Percentiles rank a stretch among this genome's conserved stretches.
phyloP scores from a whole-genome alignment of 2,329 filamentous ascomycete species.

The Rutstroemia sp. region DNA sequence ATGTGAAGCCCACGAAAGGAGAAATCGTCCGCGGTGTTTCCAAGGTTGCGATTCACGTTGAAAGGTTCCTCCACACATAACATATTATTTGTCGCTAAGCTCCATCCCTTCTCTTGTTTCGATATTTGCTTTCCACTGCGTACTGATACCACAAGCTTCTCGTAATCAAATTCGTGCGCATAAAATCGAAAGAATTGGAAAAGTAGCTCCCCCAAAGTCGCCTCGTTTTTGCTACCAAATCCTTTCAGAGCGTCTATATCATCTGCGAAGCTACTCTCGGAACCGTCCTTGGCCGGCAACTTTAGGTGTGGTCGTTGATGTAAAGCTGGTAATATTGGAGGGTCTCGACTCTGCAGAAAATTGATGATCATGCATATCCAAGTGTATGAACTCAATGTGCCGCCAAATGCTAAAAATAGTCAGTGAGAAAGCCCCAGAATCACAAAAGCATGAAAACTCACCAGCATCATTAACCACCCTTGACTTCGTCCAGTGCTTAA shows the following conservation, averaged over 20 bases:
- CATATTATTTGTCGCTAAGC: conserved; percentile 69
- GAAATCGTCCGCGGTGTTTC: conserved; percentile 93
- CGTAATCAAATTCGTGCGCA: conserved; percentile 87
- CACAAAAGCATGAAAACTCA: conserved; percentile 45
- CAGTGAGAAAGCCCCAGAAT: conserved; percentile 9
- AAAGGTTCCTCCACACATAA: conserved; percentile 97
- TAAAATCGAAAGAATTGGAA: conserved; percentile 96
- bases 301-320: conserved; percentile 65
- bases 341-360: conserved; percentile 81
- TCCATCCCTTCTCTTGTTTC: conserved; percentile 85
- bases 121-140: conserved; percentile 70
- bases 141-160: conserved; percentile 76
- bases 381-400: conserved; percentile 94
- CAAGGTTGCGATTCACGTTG: conserved; percentile 80
- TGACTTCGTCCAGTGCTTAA: conserved; percentile 95
- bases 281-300: conserved; percentile 53
- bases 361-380: conserved; percentile 99
- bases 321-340: conserved; percentile 77
- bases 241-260: conserved; percentile 67
- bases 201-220: conserved; percentile 75
- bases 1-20: conserved; percentile 87
- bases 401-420: conserved; percentile 64
- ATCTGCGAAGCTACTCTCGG: conserved; percentile 75
- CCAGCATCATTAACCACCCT: conserved; percentile 94
- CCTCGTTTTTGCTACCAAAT: conserved; percentile 73